A percentile compares a stretch with the other conserved stretches of the same genome.
These are phyloP conservation scores for Phoenix dactylifera DNA, from an alignment of 176 grass and related monocot genomes.

Conservation along the genomic window DNA sequence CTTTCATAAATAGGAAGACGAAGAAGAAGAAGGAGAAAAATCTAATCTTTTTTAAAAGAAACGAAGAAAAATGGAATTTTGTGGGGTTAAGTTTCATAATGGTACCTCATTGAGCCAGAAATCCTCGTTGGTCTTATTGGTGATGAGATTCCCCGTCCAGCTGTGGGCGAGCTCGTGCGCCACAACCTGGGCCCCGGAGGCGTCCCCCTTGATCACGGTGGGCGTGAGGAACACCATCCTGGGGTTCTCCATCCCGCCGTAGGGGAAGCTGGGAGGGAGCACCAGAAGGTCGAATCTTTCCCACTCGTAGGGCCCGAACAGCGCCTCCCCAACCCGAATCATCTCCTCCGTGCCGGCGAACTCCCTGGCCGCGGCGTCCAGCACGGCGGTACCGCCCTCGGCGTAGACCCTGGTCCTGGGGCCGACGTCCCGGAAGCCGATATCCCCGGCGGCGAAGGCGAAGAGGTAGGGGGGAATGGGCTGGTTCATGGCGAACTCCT, in stretches of 20 bases:
- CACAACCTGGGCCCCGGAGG: constrained; percentile 67
- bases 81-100: too few relatives aligned
- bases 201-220: constrained; percentile 66
- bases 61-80: not conserved
- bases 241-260: constrained; percentile 89
- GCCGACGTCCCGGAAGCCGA: constrained; percentile 62
- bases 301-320: constrained; percentile 92
- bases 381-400: constrained; percentile 42
- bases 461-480: constrained; percentile 91
- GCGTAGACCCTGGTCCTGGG: constrained; percentile 72
- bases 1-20: too few relatives aligned
- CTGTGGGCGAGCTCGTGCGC: constrained; percentile 93
- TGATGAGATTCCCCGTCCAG: constrained; percentile 90
- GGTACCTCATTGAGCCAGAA: constrained; percentile 94
- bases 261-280: constrained; percentile 83
- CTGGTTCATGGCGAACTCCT: constrained; percentile 89
- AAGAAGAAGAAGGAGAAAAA: too few relatives aligned
- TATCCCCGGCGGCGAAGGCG: constrained; percentile 71
- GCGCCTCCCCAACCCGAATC: constrained; percentile 63
- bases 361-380: constrained; percentile 78
- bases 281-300: constrained; percentile 87
- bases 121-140: constrained; percentile 93
- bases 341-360: constrained; percentile 87
- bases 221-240: constrained; percentile 92
- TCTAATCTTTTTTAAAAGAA: too few relatives aligned